phyloP scores from a whole-genome alignment of 2,329 filamentous ascomycete genomes.

The Curvularia sp. region DNA sequence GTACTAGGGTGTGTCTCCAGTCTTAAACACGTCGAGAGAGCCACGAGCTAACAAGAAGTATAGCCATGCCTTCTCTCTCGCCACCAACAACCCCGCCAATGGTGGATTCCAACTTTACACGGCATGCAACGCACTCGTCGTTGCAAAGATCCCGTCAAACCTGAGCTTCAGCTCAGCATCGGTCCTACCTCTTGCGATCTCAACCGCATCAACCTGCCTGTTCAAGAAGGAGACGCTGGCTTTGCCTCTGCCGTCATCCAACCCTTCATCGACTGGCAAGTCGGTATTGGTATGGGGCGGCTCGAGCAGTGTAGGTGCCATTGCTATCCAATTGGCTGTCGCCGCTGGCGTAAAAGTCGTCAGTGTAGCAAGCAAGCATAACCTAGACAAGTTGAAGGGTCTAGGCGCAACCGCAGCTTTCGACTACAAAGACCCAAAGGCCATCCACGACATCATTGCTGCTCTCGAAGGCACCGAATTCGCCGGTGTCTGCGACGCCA shows the following conservation, averaged over 20 bases:
- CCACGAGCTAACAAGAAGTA: constrained; percentile 7
- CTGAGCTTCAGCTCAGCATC: constrained; percentile 50
- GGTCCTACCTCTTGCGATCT: constrained; percentile 56
- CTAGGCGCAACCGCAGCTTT: constrained; percentile 43
- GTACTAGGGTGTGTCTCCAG: constrained; percentile 50
- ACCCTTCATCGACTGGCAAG: constrained; percentile 43
- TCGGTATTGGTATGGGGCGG: constrained; percentile 62
- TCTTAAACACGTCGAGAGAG: not conserved
- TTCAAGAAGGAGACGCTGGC: constrained; percentile 52
- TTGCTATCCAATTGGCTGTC: constrained; percentile 55
- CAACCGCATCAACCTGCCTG: constrained; percentile 55
- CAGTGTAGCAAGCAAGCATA: constrained; percentile 48
- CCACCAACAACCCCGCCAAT: constrained; percentile 30
- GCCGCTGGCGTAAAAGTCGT: constrained; percentile 53
- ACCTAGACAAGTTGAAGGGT: constrained; percentile 37
- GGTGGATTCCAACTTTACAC: constrained; percentile 50
- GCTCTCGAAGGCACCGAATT: constrained; percentile 54
- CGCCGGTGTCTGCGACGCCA: constrained; percentile 53
- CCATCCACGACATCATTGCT: constrained; percentile 50
- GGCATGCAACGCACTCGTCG: constrained; percentile 34
- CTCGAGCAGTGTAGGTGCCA: constrained; percentile 52
- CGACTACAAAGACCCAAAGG: constrained; percentile 42
- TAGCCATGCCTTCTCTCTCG: constrained; percentile 40
- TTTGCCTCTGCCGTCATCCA: constrained; percentile 49
- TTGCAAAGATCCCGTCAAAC: constrained; percentile 50